Conservation (phyloP, 2,329 filamentous ascomycete genomes). For the Gaeumannomyces sp. region DNA sequence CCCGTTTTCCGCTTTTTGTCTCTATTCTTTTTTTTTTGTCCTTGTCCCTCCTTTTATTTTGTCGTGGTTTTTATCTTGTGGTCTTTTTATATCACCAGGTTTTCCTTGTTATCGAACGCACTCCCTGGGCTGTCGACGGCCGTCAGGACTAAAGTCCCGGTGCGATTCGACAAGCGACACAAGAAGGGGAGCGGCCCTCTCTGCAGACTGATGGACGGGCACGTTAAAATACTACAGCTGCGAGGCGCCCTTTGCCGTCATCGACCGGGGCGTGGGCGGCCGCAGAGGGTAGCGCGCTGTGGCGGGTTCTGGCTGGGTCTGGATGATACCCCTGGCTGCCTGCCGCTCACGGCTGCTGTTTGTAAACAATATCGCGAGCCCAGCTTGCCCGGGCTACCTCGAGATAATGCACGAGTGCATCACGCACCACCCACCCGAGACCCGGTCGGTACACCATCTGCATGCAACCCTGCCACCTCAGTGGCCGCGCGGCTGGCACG, state of each 20-base stretch:
- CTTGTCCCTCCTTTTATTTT: background rate
- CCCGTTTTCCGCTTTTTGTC: background rate
- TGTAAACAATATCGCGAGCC: background rate
- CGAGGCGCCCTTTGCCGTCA: background rate
- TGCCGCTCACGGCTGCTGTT: background rate
- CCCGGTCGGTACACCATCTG: background rate
- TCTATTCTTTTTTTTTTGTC: background rate
- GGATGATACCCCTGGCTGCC: too few species aligned
- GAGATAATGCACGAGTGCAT: background rate
- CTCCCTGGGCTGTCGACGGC: background rate
- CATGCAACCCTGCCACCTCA: background rate
- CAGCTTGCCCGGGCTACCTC: background rate
- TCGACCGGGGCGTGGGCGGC: background rate
- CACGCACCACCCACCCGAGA: background rate
- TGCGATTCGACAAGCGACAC: background rate
- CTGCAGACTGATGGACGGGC: background rate
- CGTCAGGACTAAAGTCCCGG: too few species aligned
- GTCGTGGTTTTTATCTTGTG: background rate
- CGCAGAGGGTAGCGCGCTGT: background rate
- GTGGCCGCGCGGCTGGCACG: too few species aligned
- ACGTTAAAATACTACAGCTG: background rate
- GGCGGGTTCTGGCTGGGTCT: too few species aligned
- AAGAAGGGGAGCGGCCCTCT: background rate
- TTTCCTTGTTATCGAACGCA: background rate
- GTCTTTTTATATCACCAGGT: too few species aligned